Evolutionary conservation across 306 rosid species (phyloP).

Genomic region (Betula pendula): DNA sequence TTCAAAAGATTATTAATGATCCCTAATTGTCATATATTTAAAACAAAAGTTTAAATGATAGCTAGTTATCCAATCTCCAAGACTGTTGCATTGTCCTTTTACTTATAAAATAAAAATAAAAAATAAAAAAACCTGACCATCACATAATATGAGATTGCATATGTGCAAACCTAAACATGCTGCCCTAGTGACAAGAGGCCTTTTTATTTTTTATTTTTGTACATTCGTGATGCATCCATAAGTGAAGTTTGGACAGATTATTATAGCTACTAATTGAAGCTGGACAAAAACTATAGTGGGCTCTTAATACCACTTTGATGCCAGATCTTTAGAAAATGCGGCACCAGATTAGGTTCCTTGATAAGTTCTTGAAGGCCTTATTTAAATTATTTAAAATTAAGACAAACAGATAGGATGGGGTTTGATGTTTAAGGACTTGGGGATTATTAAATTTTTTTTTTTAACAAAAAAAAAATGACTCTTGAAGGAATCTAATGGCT

Average conservation of each 20-base stretch:
- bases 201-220: not conserved
- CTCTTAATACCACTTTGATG: not conserved
- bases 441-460: not conserved
- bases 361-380: not conserved
- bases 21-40: not conserved
- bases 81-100: not conserved
- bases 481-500: not conserved
- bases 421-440: not conserved
- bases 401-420: too few relatives aligned
- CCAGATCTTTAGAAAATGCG: not conserved
- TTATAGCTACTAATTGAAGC: not conserved
- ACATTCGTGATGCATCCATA: constrained; percentile 13
- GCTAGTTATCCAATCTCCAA: not conserved
- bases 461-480: not conserved
- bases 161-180: constrained; percentile 10
- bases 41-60: not conserved
- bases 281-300: too few relatives aligned
- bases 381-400: too few relatives aligned
- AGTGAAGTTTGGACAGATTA: constrained; percentile 9
- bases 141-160: not conserved
- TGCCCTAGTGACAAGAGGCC: not conserved
- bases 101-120: not conserved
- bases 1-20: not conserved
- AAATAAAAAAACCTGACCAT: not conserved
- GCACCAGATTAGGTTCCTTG: not conserved